Evolutionary conservation across 768 basidiomycete species (phyloP).

Genomic region (Tricholomella constricta): DNA sequence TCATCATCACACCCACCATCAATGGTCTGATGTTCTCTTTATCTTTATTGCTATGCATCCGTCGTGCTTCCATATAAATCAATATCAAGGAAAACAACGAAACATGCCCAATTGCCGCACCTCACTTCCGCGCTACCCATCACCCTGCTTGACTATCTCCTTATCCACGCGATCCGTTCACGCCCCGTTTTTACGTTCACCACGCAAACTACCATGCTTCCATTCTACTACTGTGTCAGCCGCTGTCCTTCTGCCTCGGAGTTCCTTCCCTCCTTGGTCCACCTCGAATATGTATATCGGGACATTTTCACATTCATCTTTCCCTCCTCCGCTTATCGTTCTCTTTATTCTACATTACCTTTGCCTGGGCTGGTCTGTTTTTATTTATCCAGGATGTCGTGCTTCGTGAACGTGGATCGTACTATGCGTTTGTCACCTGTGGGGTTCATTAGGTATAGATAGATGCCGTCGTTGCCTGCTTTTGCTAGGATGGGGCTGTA

Average conservation of each 20-base stretch:
- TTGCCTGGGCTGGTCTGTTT: neutral
- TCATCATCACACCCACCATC: constrained; percentile 17
- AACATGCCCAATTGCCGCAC: constrained; percentile 5
- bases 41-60: constrained; percentile 23
- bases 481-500: neutral
- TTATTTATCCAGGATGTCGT: constrained; percentile 5
- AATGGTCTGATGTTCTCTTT: constrained; percentile 22
- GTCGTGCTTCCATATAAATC: constrained; percentile 4
- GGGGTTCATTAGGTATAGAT: constrained; percentile 3
- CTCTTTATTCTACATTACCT: neutral
- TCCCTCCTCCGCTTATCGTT: neutral
- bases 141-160: constrained; percentile 11
- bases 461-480: neutral
- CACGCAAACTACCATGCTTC: constrained; percentile 6
- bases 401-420: constrained; percentile 5
- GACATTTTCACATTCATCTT: constrained; percentile 4
- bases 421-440: neutral
- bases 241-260: constrained; percentile 5
- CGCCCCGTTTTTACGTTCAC: constrained; percentile 11
- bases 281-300: constrained; percentile 8
- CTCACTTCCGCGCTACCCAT: constrained; percentile 7
- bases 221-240: neutral
- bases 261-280: neutral
- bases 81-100: constrained; percentile 1
- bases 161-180: constrained; percentile 4